Evolutionary conservation across 371 early-diverging fungal genomes (phyloP).

Genomic region (Saksenaea oblongispora): DNA sequence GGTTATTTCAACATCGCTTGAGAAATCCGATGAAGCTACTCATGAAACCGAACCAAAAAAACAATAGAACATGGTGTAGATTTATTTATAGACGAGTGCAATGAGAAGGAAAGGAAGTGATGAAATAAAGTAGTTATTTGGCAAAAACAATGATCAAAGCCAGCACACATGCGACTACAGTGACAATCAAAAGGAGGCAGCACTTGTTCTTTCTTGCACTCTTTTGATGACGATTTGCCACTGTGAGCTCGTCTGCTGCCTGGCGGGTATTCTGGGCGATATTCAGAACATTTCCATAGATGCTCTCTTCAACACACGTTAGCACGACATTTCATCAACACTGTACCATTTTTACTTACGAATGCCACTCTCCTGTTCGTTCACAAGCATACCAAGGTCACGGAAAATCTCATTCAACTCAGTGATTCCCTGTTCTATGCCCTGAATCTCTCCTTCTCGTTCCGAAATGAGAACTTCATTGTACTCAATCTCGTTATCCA

Average conservation of each 20-base stretch:
- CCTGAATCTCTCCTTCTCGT: slow-evolving; percentile 89
- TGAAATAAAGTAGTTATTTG: slow-evolving; percentile 26
- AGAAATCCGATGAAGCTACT: slow-evolving; percentile 11
- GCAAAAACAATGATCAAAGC: slow-evolving; percentile 53
- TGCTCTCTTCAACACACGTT: slow-evolving; percentile 35
- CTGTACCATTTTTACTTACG: slow-evolving; percentile 52
- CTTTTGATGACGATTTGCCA: slow-evolving; percentile 81
- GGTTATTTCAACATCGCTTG: slow-evolving; percentile 25
- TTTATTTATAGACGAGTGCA: not conserved
- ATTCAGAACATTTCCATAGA: slow-evolving; percentile 76
- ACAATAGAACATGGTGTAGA: not conserved
- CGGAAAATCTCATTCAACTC: slow-evolving; percentile 96
- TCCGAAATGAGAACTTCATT: slow-evolving; percentile 92
- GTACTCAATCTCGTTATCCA: slow-evolving; percentile 91
- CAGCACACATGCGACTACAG: slow-evolving; percentile 61
- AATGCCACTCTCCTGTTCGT: slow-evolving; percentile 92
- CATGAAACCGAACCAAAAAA: not conserved
- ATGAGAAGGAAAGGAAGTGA: not conserved
- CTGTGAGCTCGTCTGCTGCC: slow-evolving; percentile 79
- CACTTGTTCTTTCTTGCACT: slow-evolving; percentile 83
- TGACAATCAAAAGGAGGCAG: slow-evolving; percentile 72
- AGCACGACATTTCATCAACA: not conserved
- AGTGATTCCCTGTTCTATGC: slow-evolving; percentile 90
- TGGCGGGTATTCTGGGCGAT: slow-evolving; percentile 77
- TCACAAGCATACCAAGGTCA: slow-evolving; percentile 93